Base-by-base conservation (phyloP, 768 basidiomycete genomes). In the Chalciporus piperatus region DNA sequence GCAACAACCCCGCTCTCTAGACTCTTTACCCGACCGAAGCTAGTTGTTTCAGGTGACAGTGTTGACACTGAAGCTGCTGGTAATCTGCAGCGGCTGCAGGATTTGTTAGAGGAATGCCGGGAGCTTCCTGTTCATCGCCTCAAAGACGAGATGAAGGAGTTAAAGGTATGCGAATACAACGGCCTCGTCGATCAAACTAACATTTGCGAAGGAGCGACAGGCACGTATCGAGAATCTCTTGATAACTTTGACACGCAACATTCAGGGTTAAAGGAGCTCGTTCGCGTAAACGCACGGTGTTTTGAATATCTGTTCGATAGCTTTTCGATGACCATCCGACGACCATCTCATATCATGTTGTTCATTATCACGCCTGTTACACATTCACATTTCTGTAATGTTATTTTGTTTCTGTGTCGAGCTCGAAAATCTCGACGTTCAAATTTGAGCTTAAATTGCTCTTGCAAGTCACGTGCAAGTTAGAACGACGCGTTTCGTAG, bases 121-220 rank as follows among this genome's bases (percentile, higher is more conserved):
- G 75, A 79, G 39, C 56, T 89, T 55, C 88, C 89, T 7, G 79
- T 89, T 17, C 75, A 79, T 32, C 77, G 70, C 55, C 70, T 93
- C 33, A 85, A 81, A 67, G 85, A 86, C 3, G 89, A 92, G 66
- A 86, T 93, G 80, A 89, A 83, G 64, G 90, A 92, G 63, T 67
- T 92, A 25, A 87, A 88, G 77, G 87, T 87, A 41, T 43, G 75
- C 67, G 19, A 27, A 44, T 38, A 22, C 9, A 51, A 3, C 17
- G 6, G 4, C 12, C 28, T 41, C 30, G 10, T 44, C 43, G 14
- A 42, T 22, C 47, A n/a, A 33, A n/a, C 30, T 59, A 13, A 56
- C 45, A 17, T 42, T 25, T 46, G 41, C 41, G 53, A 12, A 85
- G 82, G 82, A 88, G 50, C 84, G 86, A 41, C 89, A 91, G 70